These are phyloP conservation scores for Emmonsia crescens DNA, from an alignment of 2,329 filamentous ascomycete species.

Conservation along the genomic window DNA sequence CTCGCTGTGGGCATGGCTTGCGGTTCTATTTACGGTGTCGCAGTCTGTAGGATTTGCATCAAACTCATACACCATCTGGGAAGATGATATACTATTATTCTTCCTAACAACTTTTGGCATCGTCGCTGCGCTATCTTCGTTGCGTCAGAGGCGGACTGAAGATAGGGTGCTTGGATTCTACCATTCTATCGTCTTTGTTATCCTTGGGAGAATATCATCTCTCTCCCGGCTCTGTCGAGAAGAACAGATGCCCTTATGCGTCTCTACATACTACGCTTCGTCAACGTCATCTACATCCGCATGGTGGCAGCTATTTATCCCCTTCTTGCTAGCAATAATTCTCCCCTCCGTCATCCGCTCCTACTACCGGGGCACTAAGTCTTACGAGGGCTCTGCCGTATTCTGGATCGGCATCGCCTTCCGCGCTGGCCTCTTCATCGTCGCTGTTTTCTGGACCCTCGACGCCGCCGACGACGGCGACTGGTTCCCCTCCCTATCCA, in stretches of 20 bases:
- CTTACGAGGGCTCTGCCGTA: slow-evolving; percentile 76
- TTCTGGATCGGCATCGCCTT: slow-evolving; percentile 76
- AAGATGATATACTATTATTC: slow-evolving; percentile 87
- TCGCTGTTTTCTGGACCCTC: slow-evolving; percentile 75
- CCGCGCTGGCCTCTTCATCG: slow-evolving; percentile 62
- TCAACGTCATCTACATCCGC: slow-evolving; percentile 85
- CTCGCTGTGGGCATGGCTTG: slow-evolving; percentile 83
- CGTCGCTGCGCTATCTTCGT: slow-evolving; percentile 60
- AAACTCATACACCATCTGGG: slow-evolving; percentile 98
- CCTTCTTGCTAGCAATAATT: slow-evolving; percentile 59
- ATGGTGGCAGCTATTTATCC: slow-evolving; percentile 75
- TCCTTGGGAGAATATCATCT: slow-evolving; percentile 69
- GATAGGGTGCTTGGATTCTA: slow-evolving; percentile 70
- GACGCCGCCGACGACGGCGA: slow-evolving; percentile 75
- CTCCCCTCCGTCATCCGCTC: slow-evolving; percentile 71
- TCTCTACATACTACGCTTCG: slow-evolving; percentile 90
- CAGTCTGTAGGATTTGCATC: slow-evolving; percentile 92
- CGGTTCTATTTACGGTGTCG: slow-evolving; percentile 66
- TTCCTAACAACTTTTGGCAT: slow-evolving; percentile 82
- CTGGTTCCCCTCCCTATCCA: slow-evolving; percentile 59
- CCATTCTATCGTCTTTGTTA: slow-evolving; percentile 72
- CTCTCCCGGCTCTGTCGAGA: slow-evolving; percentile 89
- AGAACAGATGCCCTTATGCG: slow-evolving; percentile 96
- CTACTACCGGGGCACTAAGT: slow-evolving; percentile 71
- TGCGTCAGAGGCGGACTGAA: slow-evolving; percentile 55